phyloP scores from a whole-genome alignment of 352 stramenopile genomes.

The Phytophthora cactorum region DNA sequence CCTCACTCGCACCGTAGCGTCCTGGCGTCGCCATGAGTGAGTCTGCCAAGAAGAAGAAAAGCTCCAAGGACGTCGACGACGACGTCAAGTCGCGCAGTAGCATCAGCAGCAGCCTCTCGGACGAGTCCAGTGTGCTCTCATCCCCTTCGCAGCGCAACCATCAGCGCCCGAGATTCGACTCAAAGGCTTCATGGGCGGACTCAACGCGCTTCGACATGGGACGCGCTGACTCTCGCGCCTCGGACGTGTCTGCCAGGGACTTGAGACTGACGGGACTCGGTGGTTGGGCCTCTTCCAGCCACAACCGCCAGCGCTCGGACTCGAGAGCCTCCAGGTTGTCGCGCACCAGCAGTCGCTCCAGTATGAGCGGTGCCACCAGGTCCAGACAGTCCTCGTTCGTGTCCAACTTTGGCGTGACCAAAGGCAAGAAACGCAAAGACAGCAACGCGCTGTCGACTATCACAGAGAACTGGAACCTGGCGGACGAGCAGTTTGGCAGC shows the following conservation, averaged over 20 bases:
- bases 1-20: not conserved
- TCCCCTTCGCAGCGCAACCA: conserved; percentile 53
- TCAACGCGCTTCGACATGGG: conserved; percentile 90
- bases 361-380: conserved; percentile 34
- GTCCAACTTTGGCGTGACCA: conserved; percentile 79
- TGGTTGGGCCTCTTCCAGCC: conserved; percentile 17
- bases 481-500: conserved; percentile 79
- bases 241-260: conserved; percentile 72
- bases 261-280: conserved; percentile 68
- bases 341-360: conserved; percentile 50
- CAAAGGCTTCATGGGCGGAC: conserved; percentile 83
- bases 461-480: conserved; percentile 88
- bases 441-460: conserved; percentile 85
- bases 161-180: conserved; percentile 79
- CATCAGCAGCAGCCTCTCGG: conserved; percentile 49
- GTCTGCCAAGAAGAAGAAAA: conserved; percentile 31
- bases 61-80: conserved; percentile 2
- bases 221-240: conserved; percentile 78
- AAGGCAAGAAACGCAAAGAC: conserved; percentile 61
- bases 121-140: conserved; percentile 61
- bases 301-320: conserved; percentile 62
- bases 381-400: conserved; percentile 70
- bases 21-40: conserved; percentile 3
- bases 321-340: conserved; percentile 73
- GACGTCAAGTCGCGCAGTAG: conserved; percentile 24